phyloP scores from a whole-genome alignment of 257 asterid species.

The Solanum ossicruentum region DNA sequence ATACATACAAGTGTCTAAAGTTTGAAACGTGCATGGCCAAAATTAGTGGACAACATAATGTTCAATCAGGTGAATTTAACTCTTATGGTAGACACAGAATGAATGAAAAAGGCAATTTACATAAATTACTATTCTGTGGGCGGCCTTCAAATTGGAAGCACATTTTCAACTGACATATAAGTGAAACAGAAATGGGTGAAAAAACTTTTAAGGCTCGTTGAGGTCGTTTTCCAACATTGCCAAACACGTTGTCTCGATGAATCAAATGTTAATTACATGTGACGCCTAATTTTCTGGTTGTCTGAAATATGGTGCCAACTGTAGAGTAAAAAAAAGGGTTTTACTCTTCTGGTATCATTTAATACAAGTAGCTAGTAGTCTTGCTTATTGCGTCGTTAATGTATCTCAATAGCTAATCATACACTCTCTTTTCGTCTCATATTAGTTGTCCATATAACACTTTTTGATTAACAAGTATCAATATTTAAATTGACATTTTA shows the following conservation, averaged over 20 bases:
- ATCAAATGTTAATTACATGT: constrained; percentile 4
- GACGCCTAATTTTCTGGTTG: background rate
- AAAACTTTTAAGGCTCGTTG: background rate
- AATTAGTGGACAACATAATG: background rate
- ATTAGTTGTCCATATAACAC: no score
- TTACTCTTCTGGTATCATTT: background rate
- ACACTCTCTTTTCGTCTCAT: no score
- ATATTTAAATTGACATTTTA: no score
- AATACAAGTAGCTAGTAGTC: no score
- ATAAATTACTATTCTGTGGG: background rate
- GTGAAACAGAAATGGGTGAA: background rate
- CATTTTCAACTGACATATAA: background rate
- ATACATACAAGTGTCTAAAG: background rate
- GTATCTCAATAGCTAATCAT: background rate
- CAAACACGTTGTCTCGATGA: constrained; percentile 6
- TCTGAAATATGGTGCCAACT: background rate
- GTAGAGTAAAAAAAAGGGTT: background rate
- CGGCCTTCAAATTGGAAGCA: background rate
- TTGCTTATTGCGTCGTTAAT: background rate
- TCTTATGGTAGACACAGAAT: background rate
- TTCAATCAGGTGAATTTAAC: background rate
- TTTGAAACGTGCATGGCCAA: background rate
- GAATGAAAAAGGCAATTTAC: background rate
- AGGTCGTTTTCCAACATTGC: background rate
- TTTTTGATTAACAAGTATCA: no score